A percentile compares a stretch with the other conserved stretches of the same genome.
phyloP scores from a whole-genome alignment of 441 rosid species.

The Adansonia gregorii region DNA sequence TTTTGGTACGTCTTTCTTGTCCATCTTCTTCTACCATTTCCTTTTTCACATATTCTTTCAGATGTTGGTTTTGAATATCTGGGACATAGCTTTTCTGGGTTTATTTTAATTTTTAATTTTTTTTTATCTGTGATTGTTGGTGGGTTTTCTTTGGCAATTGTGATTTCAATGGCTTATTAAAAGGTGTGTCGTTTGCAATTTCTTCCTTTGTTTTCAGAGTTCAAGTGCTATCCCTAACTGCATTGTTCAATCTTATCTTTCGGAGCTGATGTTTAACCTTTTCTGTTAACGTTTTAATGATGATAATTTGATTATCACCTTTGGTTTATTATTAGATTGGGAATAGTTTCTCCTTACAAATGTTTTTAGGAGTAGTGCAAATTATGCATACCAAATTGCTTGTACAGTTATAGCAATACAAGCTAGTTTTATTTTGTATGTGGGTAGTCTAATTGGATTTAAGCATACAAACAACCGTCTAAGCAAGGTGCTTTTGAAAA shows the following conservation, averaged over 20 bases:
- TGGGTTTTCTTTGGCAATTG: neutral
- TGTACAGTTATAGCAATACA: neutral
- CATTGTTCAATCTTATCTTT: neutral
- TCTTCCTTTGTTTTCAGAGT: neutral
- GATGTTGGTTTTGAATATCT: neutral
- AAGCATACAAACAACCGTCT: neutral
- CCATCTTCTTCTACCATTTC: neutral
- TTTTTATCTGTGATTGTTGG: neutral
- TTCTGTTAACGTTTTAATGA: neutral
- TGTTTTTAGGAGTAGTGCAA: too few species aligned
- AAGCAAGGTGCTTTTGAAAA: neutral
- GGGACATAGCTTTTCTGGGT: neutral
- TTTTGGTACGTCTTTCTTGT: constrained; percentile 14
- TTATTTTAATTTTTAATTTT: neutral
- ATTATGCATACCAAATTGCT: neutral
- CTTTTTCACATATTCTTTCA: neutral
- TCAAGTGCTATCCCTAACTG: neutral
- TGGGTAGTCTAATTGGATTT: neutral
- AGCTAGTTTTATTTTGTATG: neutral
- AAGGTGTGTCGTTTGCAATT: neutral
- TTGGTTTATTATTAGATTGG: neutral
- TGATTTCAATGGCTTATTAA: neutral
- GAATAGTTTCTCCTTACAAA: too few species aligned
- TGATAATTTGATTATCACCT: neutral
- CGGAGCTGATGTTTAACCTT: neutral